Evolutionary conservation across 345 rosid species (phyloP), one percentile per base, ranked within the genome.

Genomic region (Salix udensis): DNA sequence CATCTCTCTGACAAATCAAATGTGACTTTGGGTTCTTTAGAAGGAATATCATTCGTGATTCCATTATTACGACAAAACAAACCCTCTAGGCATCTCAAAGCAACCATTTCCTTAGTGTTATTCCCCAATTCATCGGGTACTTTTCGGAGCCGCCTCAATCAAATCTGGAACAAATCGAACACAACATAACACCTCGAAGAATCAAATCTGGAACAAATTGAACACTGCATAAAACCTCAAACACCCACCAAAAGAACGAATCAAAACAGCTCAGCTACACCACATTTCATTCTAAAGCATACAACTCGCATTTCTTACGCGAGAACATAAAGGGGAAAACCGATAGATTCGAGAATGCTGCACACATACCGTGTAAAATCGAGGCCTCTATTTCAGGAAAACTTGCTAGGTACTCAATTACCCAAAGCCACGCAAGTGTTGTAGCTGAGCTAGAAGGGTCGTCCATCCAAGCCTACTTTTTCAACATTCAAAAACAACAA

Each of bases 21-120:
- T 4, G 36, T 42, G 11, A 58, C 52, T 55, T 81, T 82, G 6
- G 81, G 53, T 36, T 78, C 83, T 14, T 18, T 73, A 70, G 81
- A 76, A 71, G 72, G 71, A 72, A 24, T 70, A n/a, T 44, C 80
- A 44, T 72, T 36, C n/a, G 21, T 19, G 7, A n/a, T 31, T 46
- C 66, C 81, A 70, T 74, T 68, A 53, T 48, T 60, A 52, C 28
- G 10, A 50, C 78, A 82, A 79, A 76, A 85, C 71, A 89, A 78
- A 76, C 86, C 86, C 84, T 89, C 92, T 84, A 89, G 78, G 67
- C 89, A 87, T 74, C 88, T 87, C 82, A 89, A 83, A 80, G 92
- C 83, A 77, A 89, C 84, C 83, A 65, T 78, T 78, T 91, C 96
- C 79, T 80, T 83, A 7, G 86, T 78, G 28, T 70, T 79, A 76